Evolutionary conservation across 179 eudicot species (phyloP), one percentile per base, ranked within the genome.

Genomic region (Silene coronaria): DNA sequence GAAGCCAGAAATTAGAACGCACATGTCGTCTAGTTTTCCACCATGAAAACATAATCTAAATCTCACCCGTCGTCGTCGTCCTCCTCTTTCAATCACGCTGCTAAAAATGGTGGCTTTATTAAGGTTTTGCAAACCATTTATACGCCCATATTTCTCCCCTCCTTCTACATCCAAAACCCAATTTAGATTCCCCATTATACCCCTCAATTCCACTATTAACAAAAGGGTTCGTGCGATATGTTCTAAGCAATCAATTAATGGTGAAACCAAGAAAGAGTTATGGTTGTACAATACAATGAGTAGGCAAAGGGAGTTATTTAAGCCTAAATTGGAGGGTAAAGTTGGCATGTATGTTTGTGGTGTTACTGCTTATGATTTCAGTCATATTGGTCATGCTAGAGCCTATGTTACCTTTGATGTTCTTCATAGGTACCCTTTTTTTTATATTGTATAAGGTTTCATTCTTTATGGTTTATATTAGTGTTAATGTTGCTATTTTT

Each of bases 311-410:
- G 97, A 93, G 67, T 23, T 88, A 75, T 91, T 93, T 77, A 85
- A 73, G 80, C 90, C 91, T 6, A 91, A 84, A 73, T 78, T 82
- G 62, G 75, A 80, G 30, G 97, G 95, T 0, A 87, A 89, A 81
- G 98, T 93, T 11, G 98, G 98, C 8, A 93, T 93, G 97, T 93
- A 93, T 60, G 97, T 93, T 12, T 93, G 98, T 80, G 98, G 98
- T 12, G 88, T 93, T 57, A 93, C 98, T 60, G 97, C 97, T 12
- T 93, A 92, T 82, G 97, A 92, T 89, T 87, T 91, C 77, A 92
- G 97, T 74, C 97, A 92, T 86, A 91, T 92, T 80, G 97, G 97
- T 71, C 97, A 92, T 78, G 97, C 97, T 71, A 86, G 97, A 48
- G 97, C 88, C 71, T 92, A 92, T 75, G 96, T 92, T 61, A 86